A percentile compares a stretch with the other conserved stretches of the same genome.
Conservation (phyloP, 2,329 filamentous ascomycete species). For the Macrophomina tecta region DNA sequence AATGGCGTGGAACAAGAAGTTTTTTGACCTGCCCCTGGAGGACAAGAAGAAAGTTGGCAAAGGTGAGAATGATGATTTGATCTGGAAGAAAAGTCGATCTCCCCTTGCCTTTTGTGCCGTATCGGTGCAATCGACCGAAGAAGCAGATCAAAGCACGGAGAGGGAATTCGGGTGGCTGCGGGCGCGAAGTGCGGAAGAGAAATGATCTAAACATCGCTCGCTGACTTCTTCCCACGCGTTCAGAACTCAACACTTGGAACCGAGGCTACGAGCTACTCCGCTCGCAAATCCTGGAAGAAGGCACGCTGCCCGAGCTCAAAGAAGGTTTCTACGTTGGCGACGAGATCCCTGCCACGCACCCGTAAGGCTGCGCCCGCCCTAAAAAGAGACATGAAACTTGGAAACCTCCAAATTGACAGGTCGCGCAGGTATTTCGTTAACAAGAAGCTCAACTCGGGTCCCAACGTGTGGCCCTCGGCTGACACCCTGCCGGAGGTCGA, state of each 20-base stretch:
- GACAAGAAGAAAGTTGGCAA: conserved; percentile 50
- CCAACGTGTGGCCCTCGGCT: conserved; percentile 49
- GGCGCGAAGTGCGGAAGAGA: not conserved
- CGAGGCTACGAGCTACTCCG: conserved; percentile 52
- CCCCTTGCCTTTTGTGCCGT: too few relatives aligned
- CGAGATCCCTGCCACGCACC: conserved; percentile 48
- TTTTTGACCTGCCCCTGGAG: conserved; percentile 49
- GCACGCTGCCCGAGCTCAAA: conserved; percentile 51
- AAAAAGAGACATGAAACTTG: not conserved
- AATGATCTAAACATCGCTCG: not conserved
- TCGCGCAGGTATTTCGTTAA: conserved; percentile 39
- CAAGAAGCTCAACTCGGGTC: conserved; percentile 48
- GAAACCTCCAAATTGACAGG: not conserved
- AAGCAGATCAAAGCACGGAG: not conserved
- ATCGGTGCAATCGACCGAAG: too few relatives aligned
- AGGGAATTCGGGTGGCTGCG: not conserved
- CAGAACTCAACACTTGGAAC: conserved; percentile 49
- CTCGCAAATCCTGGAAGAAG: conserved; percentile 51
- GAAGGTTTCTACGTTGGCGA: conserved; percentile 53
- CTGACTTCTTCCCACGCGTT: not conserved
- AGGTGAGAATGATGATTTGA: conserved; percentile 35
- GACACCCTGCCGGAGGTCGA: conserved; percentile 29
- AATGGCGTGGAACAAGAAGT: conserved; percentile 47
- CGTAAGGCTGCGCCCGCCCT: conserved; percentile 14
- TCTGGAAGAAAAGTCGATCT: too few relatives aligned